Conservation (phyloP, 2,329 filamentous ascomycete genomes). For the Microdochium trichocladiopsis region DNA sequence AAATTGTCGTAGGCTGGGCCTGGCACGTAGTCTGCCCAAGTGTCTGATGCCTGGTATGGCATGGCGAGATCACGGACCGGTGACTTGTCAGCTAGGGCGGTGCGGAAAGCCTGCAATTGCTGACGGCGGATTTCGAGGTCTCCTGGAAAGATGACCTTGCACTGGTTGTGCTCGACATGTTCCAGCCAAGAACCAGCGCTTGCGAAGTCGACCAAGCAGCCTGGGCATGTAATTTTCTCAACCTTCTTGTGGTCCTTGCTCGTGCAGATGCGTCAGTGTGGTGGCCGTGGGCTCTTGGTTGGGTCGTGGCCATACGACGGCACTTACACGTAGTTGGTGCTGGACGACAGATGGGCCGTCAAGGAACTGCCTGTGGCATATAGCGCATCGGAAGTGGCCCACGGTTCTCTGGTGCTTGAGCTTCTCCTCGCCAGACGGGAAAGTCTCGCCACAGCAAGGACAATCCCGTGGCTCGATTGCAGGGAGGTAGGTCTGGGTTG, state of each 20-base stretch:
- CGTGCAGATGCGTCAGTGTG: conserved; percentile 6
- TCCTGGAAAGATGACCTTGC: conserved; percentile 23
- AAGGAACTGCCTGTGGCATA: conserved; percentile 1
- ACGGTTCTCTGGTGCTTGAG: neutral
- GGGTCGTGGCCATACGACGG: conserved; percentile 2
- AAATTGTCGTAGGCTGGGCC: conserved; percentile 2
- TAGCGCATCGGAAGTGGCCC: conserved; percentile 1
- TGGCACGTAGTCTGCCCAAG: conserved; percentile 4
- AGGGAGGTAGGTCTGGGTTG: neutral
- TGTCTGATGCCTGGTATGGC: neutral
- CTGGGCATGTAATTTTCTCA: conserved; percentile 38
- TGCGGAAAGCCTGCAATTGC: conserved; percentile 27
- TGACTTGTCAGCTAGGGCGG: conserved; percentile 7
- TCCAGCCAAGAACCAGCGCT: conserved; percentile 28
- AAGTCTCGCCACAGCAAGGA: neutral
- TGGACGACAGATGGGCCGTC: neutral
- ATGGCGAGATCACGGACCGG: neutral
- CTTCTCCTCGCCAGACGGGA: neutral
- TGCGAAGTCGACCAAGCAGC: conserved; percentile 30
- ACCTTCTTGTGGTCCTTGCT: conserved; percentile 24
- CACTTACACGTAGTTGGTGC: neutral
- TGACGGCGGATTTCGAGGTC: conserved; percentile 26
- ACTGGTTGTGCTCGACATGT: conserved; percentile 38
- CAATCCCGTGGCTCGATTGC: neutral
- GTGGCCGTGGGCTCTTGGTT: conserved; percentile 8